These are phyloP conservation scores for Lepidopterella palustris DNA, from an alignment of 495 filamentous ascomycete genomes.

Conservation along the genomic window DNA sequence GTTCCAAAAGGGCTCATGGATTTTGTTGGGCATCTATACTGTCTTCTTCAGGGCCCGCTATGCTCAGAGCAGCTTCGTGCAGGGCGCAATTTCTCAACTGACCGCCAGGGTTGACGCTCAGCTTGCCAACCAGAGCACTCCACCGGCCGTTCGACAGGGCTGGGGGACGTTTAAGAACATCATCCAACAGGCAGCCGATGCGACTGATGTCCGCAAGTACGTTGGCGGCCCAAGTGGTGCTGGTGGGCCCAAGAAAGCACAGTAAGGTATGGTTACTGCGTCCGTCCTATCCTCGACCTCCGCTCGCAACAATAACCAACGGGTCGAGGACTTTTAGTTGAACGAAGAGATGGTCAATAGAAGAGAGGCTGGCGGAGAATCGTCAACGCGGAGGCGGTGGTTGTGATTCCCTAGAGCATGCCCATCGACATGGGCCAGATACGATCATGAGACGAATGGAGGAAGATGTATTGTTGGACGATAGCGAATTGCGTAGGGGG, in stretches of 20 bases:
- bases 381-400: neutral
- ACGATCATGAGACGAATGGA: neutral
- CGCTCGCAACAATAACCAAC: neutral
- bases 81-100: conserved; percentile 66
- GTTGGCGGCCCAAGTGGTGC: conserved; percentile 47
- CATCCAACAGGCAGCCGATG: conserved; percentile 65
- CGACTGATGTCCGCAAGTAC: conserved; percentile 71
- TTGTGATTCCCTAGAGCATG: neutral
- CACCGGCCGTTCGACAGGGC: conserved; percentile 70
- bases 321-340: neutral
- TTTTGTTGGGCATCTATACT: conserved; percentile 77
- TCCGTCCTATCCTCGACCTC: neutral
- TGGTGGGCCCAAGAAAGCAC: conserved; percentile 46
- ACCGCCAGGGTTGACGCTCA: conserved; percentile 71
- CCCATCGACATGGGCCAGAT: neutral
- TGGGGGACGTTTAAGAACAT: conserved; percentile 78
- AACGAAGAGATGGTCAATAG: neutral
- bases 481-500: neutral
- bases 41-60: conserved; percentile 86
- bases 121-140: conserved; percentile 77
- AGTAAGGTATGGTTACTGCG: conserved; percentile 18
- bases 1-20: conserved; percentile 85
- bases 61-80: conserved; percentile 85
- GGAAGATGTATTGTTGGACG: neutral
- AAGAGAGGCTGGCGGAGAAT: neutral